These are phyloP conservation scores for Suillus subaureus DNA, from an alignment of 768 basidiomycete species.

Conservation along the genomic window DNA sequence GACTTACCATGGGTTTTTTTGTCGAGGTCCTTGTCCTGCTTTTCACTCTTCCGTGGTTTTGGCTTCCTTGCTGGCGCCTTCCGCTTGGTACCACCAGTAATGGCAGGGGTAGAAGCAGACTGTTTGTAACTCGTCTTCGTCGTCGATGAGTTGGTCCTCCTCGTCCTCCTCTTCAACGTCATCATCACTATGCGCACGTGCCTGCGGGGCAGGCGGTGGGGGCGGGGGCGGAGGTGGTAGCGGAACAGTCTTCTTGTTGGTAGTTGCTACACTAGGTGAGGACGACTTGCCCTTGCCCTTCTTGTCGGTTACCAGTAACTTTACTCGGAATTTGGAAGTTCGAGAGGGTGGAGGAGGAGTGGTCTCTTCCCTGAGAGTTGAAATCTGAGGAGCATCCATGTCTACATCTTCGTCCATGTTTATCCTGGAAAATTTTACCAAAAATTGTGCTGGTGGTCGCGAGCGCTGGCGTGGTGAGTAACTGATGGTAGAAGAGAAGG, in stretches of 20 bases:
- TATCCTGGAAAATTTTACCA: not conserved
- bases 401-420: constrained; percentile 46
- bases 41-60: constrained; percentile 57
- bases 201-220: constrained; percentile 19
- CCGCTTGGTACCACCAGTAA: constrained; percentile 44
- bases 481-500: not conserved
- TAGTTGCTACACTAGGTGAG: constrained; percentile 28
- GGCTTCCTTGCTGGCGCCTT: constrained; percentile 51
- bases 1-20: constrained; percentile 47
- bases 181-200: constrained; percentile 38
- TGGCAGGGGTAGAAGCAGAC: constrained; percentile 28
- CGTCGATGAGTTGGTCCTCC: constrained; percentile 83
- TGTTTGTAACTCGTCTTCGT: constrained; percentile 48
- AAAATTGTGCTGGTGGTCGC: not conserved
- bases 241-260: constrained; percentile 23
- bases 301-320: constrained; percentile 50
- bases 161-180: constrained; percentile 68
- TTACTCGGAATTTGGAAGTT: constrained; percentile 48
- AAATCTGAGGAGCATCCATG: constrained; percentile 85
- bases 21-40: constrained; percentile 40
- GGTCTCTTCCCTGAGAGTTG: constrained; percentile 72
- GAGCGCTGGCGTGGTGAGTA: not conserved
- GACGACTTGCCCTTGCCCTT: constrained; percentile 39
- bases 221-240: not conserved
- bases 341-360: constrained; percentile 66